phyloP scores from a whole-genome alignment of 73 alveolate genomes.

The Paramecium biaurelia region DNA sequence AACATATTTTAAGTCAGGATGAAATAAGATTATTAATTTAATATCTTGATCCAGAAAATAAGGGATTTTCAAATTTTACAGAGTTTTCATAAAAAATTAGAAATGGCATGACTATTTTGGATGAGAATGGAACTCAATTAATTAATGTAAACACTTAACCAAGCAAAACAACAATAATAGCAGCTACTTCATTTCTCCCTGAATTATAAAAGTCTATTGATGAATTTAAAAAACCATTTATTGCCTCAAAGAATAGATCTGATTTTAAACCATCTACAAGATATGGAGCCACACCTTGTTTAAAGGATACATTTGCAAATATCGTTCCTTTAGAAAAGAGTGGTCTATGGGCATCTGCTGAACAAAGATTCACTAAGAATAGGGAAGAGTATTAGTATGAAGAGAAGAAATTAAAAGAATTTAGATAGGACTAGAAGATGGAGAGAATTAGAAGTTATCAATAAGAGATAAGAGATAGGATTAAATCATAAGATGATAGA shows the following conservation, averaged over 20 bases:
- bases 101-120: constrained; percentile 57
- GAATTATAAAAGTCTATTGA: constrained; percentile 40
- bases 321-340: constrained; percentile 35
- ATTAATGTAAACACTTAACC: constrained; percentile 57
- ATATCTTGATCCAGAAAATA: constrained; percentile 62
- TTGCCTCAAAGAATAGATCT: constrained; percentile 49
- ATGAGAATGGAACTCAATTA: constrained; percentile 51
- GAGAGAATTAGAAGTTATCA: constrained; percentile 48
- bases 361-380: constrained; percentile 36
- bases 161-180: background rate
- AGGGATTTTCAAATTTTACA: constrained; percentile 57
- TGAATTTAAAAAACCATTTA: constrained; percentile 35
- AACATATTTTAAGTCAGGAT: constrained; percentile 27
- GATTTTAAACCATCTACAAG: constrained; percentile 57
- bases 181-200: constrained; percentile 15
- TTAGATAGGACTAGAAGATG: background rate
- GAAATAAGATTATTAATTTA: constrained; percentile 39
- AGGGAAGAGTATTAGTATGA: background rate
- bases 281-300: constrained; percentile 69
- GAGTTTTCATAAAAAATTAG: constrained; percentile 61
- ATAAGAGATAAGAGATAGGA: background rate
- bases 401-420: background rate
- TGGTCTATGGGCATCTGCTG: constrained; percentile 18
- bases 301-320: constrained; percentile 55
- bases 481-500: constrained; percentile 1